These are phyloP conservation scores for Adansonia digitata DNA, from an alignment of 345 rosid species.

Conservation along the genomic window DNA sequence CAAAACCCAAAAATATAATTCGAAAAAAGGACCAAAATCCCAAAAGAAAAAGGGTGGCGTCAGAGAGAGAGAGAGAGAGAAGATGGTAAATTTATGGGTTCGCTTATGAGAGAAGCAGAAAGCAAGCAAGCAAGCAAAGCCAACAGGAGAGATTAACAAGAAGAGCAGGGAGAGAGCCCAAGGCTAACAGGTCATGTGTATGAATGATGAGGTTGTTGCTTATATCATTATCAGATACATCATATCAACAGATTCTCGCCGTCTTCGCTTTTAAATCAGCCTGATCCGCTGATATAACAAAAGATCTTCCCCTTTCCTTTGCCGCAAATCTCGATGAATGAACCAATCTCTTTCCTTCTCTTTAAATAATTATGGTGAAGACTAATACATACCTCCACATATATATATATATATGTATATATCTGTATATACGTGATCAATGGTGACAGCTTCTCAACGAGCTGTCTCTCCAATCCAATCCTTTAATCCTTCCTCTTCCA, in stretches of 20 bases:
- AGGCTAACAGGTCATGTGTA: not conserved
- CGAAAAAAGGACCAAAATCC: constrained; percentile 1
- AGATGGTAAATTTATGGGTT: not conserved
- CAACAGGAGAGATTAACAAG: not conserved
- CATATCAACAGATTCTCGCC: constrained; percentile 53
- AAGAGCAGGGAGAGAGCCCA: not conserved
- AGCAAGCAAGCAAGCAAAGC: not conserved
- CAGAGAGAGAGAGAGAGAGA: constrained; percentile 13
- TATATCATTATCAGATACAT: no score
- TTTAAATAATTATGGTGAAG: no score
- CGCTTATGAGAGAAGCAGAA: not conserved
- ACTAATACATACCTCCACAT: no score
- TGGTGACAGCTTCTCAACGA: constrained; percentile 23
- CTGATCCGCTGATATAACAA: constrained; percentile 31
- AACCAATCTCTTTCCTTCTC: not conserved
- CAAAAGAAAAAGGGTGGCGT: constrained; percentile 26
- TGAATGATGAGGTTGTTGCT: no score
- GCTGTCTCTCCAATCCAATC: not conserved
- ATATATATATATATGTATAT: no score
- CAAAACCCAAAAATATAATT: not conserved
- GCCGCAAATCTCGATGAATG: constrained; percentile 47
- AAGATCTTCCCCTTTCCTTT: constrained; percentile 24
- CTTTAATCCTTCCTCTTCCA: not conserved
- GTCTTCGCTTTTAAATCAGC: constrained; percentile 61
- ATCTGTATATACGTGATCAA: constrained; percentile 13